Conservation (phyloP, 441 rosid genomes). For the Jatropha multifida region DNA sequence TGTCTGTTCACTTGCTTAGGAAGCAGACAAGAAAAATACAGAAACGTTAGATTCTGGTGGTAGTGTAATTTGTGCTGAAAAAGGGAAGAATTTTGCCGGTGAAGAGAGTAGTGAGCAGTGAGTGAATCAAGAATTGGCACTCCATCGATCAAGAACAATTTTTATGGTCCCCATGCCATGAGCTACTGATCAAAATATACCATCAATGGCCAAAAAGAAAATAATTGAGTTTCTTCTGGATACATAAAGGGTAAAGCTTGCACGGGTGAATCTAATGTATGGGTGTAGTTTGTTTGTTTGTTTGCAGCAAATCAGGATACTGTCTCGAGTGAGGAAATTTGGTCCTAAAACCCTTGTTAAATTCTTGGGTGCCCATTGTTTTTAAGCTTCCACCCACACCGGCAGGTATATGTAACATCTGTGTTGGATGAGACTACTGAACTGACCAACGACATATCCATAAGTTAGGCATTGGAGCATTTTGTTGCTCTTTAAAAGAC, state of each 20-base stretch:
- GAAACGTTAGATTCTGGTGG: slow-evolving; percentile 9
- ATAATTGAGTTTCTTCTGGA: neutral
- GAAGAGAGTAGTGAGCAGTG: neutral
- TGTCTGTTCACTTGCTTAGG: neutral
- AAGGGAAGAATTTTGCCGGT: slow-evolving; percentile 2
- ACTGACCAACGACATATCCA: neutral
- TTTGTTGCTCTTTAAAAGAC: neutral
- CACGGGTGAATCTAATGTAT: neutral
- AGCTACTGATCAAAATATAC: too few species aligned
- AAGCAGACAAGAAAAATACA: too few species aligned
- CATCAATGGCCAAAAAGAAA: neutral
- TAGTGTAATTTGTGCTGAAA: neutral
- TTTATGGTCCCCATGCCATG: slow-evolving; percentile 14
- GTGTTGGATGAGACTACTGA: slow-evolving; percentile 8
- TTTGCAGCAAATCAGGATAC: neutral
- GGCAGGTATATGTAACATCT: neutral
- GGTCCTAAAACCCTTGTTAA: neutral
- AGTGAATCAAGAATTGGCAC: neutral
- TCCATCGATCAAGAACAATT: too few species aligned
- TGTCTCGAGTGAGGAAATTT: neutral
- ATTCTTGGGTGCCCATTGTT: slow-evolving; percentile 9
- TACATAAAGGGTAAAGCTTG: neutral
- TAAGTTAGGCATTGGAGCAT: neutral
- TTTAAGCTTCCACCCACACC: neutral
- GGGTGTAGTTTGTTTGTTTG: neutral